Percentiles rank a stretch among this genome's conserved stretches.
Conservation (phyloP, 2,329 filamentous ascomycete species). For the Cordyceps farinosa region DNA sequence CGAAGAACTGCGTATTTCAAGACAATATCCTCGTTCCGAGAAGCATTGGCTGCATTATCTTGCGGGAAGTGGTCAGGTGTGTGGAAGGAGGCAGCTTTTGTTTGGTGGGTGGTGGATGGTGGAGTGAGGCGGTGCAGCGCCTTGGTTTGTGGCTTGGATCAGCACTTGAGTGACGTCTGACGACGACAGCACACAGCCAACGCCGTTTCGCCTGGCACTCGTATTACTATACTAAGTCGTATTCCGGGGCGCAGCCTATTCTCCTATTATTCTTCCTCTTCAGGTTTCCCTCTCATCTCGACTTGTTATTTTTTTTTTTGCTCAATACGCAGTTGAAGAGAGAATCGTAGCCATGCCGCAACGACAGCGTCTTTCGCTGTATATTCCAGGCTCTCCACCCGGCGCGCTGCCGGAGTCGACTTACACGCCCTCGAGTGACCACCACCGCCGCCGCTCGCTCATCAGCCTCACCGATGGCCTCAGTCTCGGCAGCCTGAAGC, state of each 20-base stretch:
- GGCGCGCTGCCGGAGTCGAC: conserved; percentile 1
- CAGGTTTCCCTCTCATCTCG: not conserved
- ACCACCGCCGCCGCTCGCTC: conserved; percentile 16
- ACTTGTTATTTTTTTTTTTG: not conserved
- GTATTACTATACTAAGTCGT: not conserved
- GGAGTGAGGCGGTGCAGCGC: conserved; percentile 11
- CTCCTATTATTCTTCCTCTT: not conserved
- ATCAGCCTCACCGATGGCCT: conserved; percentile 13
- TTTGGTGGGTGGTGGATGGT: not conserved
- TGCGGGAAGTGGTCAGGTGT: not conserved
- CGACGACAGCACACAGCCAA: not conserved
- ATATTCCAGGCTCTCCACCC: conserved; percentile 7
- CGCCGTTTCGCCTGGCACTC: not conserved
- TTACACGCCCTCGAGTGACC: conserved; percentile 16
- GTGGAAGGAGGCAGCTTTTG: not conserved
- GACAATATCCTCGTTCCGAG: not conserved
- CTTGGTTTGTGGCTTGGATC: conserved; percentile 15
- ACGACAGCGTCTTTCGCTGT: conserved; percentile 11
- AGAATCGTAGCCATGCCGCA: not conserved
- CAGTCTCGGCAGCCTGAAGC: conserved; percentile 7
- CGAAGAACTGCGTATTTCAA: not conserved
- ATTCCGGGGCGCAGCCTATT: not conserved
- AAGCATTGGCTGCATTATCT: not conserved
- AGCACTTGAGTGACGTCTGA: conserved; percentile 10
- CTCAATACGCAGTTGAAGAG: too few species aligned